Evolutionary conservation across 306 rosid species (phyloP).

Genomic region (Purshia tridentata): DNA sequence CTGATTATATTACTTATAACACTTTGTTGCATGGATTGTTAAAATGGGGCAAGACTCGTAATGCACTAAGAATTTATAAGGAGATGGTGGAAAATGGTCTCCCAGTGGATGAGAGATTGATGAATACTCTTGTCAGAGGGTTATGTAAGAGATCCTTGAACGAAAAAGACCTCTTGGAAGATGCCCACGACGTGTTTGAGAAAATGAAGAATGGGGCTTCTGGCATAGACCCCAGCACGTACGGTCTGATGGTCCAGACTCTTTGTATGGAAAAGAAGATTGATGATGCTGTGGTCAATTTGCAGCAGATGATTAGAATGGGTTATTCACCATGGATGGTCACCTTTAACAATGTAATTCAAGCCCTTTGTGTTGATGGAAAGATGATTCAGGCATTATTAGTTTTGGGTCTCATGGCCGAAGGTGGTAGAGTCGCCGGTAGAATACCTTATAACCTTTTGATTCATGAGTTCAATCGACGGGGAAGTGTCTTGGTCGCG

Average conservation of each 20-base stretch:
- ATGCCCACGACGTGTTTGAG: conserved; percentile 54
- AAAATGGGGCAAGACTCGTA: conserved; percentile 54
- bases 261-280: conserved; percentile 38
- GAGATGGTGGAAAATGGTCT: conserved; percentile 60
- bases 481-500: conserved; percentile 38
- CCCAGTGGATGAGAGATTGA: conserved; percentile 47
- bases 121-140: conserved; percentile 55
- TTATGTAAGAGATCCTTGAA: conserved; percentile 46
- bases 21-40: conserved; percentile 71
- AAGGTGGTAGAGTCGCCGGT: conserved; percentile 37
- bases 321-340: conserved; percentile 38
- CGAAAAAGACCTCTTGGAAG: conserved; percentile 40
- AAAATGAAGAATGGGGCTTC: conserved; percentile 41
- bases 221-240: conserved; percentile 40
- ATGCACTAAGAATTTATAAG: conserved; percentile 42
- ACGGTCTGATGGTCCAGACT: conserved; percentile 46
- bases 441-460: conserved; percentile 34
- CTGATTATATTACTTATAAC: conserved; percentile 59
- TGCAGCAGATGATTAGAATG: conserved; percentile 47
- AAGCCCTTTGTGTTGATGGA: conserved; percentile 50
- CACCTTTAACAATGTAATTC: conserved; percentile 41
- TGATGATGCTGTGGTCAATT: conserved; percentile 40
- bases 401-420: conserved; percentile 38
- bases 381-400: conserved; percentile 45
- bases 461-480: conserved; percentile 47